Evolutionary conservation across 331 rosid species (phyloP), one percentile per base, ranked within the genome.

Genomic region (Malus hybrid): DNA sequence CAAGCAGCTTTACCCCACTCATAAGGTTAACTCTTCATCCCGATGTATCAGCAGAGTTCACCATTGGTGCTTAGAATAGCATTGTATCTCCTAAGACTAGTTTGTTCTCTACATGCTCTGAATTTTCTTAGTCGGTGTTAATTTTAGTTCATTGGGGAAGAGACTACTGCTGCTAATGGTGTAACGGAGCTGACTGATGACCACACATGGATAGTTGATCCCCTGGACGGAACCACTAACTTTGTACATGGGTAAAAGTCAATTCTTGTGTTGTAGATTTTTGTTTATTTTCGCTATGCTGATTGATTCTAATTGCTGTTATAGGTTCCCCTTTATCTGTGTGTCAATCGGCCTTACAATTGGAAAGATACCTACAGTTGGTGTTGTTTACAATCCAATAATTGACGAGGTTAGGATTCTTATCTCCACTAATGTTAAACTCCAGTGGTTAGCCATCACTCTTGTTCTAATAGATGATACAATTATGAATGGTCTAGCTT

Each of bases 161-260:
- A 94, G 85, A 92, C 97, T 75, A 85, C 99, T 3, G 99, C 99
- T 85, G 97, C 95, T 70, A 73, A 11, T 82, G 97, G 99, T 73
- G 75, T 66, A 67, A 80, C 87, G 22, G 97, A 94, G 76, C 91
- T 94, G 77, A 92, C 99, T 0, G 92, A 94, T 84, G 96, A 92
- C 62, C 97, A 90, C 56, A 94, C 99, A 53, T 94, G 99, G 99
- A 89, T 94, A 73, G 97, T 94, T 46, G 99, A 94, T 85, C 99
- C 99, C 75, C 81, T 94, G 68, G 99, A 94, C 83, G 99, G 99
- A 83, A 94, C 99, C 56, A 94, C 97, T 28, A 94, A 94, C 84
- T 94, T 94, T 62, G 99, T 94, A 29, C 99, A 94, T 79, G 96
- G 99, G 97, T 94, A 90, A 80, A 24, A 19, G 53, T 82, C 75